These are phyloP conservation scores for Leishmania arabica DNA, from an alignment of 208 protist genomes.

Conservation along the genomic window DNA sequence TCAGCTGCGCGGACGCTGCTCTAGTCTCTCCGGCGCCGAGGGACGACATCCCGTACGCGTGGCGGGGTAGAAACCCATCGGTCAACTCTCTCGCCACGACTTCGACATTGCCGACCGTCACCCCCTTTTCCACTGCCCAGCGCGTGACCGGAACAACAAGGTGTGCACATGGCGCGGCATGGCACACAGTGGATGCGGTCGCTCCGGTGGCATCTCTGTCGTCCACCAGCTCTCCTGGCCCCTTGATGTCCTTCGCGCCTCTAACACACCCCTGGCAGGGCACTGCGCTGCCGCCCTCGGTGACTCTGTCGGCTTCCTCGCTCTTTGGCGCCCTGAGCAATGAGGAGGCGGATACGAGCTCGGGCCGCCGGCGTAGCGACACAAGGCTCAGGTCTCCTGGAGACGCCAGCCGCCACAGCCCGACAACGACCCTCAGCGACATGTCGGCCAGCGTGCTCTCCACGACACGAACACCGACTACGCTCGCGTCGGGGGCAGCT, in stretches of 20 bases:
- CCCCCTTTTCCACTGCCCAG: background rate
- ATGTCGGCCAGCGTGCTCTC: slow-evolving; percentile 34
- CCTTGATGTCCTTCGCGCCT: slow-evolving; percentile 21
- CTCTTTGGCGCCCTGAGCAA: background rate
- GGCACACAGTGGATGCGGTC: background rate
- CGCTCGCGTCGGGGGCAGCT: background rate
- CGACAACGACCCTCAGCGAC: slow-evolving; percentile 31
- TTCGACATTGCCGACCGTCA: background rate
- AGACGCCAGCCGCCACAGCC: slow-evolving; percentile 14
- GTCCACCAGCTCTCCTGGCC: background rate
- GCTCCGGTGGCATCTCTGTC: background rate
- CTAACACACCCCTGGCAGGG: slow-evolving; percentile 10
- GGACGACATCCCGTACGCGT: background rate
- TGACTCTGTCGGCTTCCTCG: background rate
- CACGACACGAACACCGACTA: slow-evolving; percentile 21
- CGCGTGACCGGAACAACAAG: background rate
- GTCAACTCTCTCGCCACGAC: background rate
- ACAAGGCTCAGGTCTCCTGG: slow-evolving; percentile 17
- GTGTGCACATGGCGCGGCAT: background rate
- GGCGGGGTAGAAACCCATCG: background rate
- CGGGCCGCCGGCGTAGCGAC: slow-evolving; percentile 13
- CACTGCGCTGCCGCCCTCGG: slow-evolving; percentile 2
- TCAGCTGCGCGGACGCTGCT: background rate
- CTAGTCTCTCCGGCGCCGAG: too few relatives aligned
- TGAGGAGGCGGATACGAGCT: slow-evolving; percentile 9